Evolutionary conservation across 352 stramenopile genomes (phyloP), one percentile per base, ranked within the genome.

Genomic region (Halophytophthora batemanensis): DNA sequence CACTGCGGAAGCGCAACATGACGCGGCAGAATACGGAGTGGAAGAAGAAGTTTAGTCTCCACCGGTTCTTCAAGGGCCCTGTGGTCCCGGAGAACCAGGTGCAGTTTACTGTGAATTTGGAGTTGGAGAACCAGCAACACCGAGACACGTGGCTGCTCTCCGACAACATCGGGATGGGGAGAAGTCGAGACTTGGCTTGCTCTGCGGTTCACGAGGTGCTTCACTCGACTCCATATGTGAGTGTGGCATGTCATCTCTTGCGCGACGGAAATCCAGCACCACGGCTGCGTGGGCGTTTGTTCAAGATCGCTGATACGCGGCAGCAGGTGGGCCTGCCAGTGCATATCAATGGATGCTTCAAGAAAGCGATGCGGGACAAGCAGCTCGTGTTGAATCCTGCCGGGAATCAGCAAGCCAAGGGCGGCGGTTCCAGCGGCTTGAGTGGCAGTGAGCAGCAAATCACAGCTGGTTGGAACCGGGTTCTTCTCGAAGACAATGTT

Each of bases 271-370:
- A 64, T 7, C 51, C 69, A 44, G 56, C 69, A 19, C 60, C 56
- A 22, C 43, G 52, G 37, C 34, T 88, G n/a, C 56, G 55, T n/a
- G 82, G 82, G n/a, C 74, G 68, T 25, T 33, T 92, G 38, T 90
- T 71, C 56, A 77, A 84, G 15, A 78, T 77, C 50, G 59, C 85
- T 18, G 57, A 78, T 23, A 86, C 71, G 1, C 47, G 53, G 6
- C 67, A 84, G 50, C 28, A 56, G 8, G 71, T 76, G 17, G 78
- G 77, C 0, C 48, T 92, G 19, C 82, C 78, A 1, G 47, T 92
- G 21, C 82, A 92, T 29, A 69, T 92, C 37, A 88, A 88, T 56
- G 82, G 76, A 1, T 87, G 74, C 35, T 92, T 92, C 51, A 90
- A 88, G 50, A 88, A 76, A 21, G 50, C 70, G 13, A 57, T 77